Conservation (phyloP, 495 filamentous ascomycete genomes). For the Entonaema liquescens region DNA sequence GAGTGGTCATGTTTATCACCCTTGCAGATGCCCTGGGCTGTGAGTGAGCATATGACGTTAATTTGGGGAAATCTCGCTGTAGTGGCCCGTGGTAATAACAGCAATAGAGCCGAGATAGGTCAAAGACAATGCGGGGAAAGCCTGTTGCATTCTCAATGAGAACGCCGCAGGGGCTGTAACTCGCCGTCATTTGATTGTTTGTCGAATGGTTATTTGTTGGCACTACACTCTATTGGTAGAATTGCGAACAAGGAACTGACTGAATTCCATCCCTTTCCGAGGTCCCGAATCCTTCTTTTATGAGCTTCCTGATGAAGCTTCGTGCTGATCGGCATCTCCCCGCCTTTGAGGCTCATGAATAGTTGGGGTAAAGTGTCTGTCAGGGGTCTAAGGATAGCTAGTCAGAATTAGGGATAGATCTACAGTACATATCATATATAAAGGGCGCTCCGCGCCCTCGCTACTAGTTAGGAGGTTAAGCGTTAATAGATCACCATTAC, state of each 20-base stretch:
- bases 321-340: slow-evolving; percentile 23
- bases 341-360: slow-evolving; percentile 34
- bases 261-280: slow-evolving; percentile 2
- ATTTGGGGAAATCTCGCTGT: slow-evolving; percentile 21
- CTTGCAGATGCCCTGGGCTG: slow-evolving; percentile 28
- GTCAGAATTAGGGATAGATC: too few relatives aligned
- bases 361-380: slow-evolving; percentile 21
- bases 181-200: slow-evolving; percentile 19
- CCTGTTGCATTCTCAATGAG: slow-evolving; percentile 26
- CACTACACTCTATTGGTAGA: slow-evolving; percentile 22
- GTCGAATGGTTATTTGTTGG: slow-evolving; percentile 12
- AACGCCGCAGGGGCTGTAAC: slow-evolving; percentile 25
- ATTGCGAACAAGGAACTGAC: slow-evolving; percentile 1
- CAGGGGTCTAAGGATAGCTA: too few relatives aligned
- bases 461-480: too few relatives aligned
- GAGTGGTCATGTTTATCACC: slow-evolving; percentile 35
- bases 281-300: slow-evolving; percentile 21
- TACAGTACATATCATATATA: too few relatives aligned
- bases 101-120: slow-evolving; percentile 37
- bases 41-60: slow-evolving; percentile 40
- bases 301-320: slow-evolving; percentile 40
- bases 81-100: slow-evolving; percentile 20
- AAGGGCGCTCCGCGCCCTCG: too few relatives aligned
- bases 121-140: slow-evolving; percentile 39
- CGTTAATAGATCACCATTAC: too few relatives aligned